Evolutionary conservation across 2,329 filamentous ascomycete genomes (phyloP).

Genomic region (Eutypella sp.): DNA sequence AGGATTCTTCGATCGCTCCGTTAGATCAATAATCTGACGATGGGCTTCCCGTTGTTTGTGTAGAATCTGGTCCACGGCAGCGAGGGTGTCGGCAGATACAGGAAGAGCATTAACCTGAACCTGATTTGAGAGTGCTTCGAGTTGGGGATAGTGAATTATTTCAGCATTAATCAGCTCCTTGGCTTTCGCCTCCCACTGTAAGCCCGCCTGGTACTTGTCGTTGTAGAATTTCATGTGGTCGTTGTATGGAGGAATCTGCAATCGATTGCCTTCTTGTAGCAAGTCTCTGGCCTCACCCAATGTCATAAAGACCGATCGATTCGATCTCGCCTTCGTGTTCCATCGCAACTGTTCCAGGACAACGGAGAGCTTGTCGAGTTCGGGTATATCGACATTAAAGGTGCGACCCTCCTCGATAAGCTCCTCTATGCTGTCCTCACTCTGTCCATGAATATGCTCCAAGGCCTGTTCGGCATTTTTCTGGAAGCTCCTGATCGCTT

Average conservation of each 20-base stretch:
- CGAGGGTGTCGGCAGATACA: conserved; percentile 75
- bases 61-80: conserved; percentile 81
- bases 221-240: conserved; percentile 72
- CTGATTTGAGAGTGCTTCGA: conserved; percentile 85
- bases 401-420: conserved; percentile 82
- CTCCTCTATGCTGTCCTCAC: conserved; percentile 76
- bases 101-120: conserved; percentile 66
- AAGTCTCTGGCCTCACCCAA: conserved; percentile 75
- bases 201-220: conserved; percentile 70
- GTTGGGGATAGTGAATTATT: conserved; percentile 85
- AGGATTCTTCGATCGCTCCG: conserved; percentile 67
- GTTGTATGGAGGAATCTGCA: conserved; percentile 75
- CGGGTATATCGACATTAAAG: conserved; percentile 88
- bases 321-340: conserved; percentile 70
- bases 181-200: conserved; percentile 89
- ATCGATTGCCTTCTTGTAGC: conserved; percentile 69
- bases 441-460: conserved; percentile 57
- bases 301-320: conserved; percentile 60
- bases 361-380: conserved; percentile 76
- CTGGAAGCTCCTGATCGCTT: conserved; percentile 81
- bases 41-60: conserved; percentile 95
- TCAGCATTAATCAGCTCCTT: conserved; percentile 91
- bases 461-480: conserved; percentile 67
- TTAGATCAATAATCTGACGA: conserved; percentile 77
- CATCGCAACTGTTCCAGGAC: conserved; percentile 83